Conservation (phyloP, 768 basidiomycete species). For the Rickenella mellea region DNA sequence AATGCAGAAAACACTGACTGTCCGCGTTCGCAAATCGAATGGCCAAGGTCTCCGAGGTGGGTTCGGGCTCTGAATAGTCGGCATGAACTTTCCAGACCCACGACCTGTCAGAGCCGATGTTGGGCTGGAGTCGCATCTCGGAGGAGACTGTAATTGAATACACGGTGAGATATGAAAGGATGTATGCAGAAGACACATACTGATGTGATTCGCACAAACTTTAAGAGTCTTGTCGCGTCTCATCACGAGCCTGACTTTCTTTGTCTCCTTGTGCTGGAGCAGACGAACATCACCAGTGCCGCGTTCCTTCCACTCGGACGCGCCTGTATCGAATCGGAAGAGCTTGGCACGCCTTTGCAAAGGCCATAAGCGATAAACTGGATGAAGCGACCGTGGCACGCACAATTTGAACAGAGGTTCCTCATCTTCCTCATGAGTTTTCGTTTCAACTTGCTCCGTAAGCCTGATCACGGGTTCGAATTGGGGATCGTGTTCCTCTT, state of each 20-base stretch:
- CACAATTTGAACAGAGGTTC: slow-evolving; percentile 92
- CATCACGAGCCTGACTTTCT: slow-evolving; percentile 96
- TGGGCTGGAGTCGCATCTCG: slow-evolving; percentile 93
- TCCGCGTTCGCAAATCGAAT: slow-evolving; percentile 97
- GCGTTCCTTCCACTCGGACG: slow-evolving; percentile 95
- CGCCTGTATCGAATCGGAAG: slow-evolving; percentile 78
- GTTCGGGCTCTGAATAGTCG: slow-evolving; percentile 86
- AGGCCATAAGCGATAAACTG: slow-evolving; percentile 16
- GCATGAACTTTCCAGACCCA: slow-evolving; percentile 99
- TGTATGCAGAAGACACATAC: slow-evolving; percentile 38
- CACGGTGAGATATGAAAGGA: background rate
- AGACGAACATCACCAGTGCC: slow-evolving; percentile 95
- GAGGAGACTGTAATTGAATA: slow-evolving; percentile 47
- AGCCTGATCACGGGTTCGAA: slow-evolving; percentile 97
- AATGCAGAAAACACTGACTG: slow-evolving; percentile 42
- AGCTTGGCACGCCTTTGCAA: slow-evolving; percentile 84
- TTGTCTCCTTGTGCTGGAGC: slow-evolving; percentile 78
- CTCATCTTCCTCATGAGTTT: slow-evolving; percentile 94
- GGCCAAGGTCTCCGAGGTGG: slow-evolving; percentile 91
- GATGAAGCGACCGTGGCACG: slow-evolving; percentile 28
- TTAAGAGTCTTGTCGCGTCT: slow-evolving; percentile 99
- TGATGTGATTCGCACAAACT: slow-evolving; percentile 95
- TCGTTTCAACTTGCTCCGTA: slow-evolving; percentile 90
- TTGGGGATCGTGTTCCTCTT: slow-evolving; percentile 80
- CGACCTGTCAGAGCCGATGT: slow-evolving; percentile 96